phyloP scores from a whole-genome alignment of 345 rosid genomes.

The Murraya paniculata region DNA sequence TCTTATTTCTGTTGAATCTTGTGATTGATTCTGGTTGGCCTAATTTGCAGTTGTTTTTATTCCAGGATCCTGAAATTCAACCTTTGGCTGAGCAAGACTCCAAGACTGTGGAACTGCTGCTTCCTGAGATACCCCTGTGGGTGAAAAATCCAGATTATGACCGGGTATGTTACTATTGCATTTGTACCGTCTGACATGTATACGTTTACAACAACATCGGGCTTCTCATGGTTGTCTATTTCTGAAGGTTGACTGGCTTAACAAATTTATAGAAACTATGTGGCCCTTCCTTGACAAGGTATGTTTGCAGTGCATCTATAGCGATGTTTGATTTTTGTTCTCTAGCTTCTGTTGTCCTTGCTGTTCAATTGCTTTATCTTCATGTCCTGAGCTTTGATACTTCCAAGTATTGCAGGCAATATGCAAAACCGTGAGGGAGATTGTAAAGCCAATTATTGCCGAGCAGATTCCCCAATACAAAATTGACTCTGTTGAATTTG shows the following conservation, averaged over 20 bases:
- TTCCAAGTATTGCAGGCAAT: slow-evolving; percentile 55
- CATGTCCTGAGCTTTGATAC: slow-evolving; percentile 15
- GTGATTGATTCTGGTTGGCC: neutral
- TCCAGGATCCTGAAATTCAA: slow-evolving; percentile 72
- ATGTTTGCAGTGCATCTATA: slow-evolving; percentile 5
- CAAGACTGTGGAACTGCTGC: slow-evolving; percentile 54
- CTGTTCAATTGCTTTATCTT: neutral
- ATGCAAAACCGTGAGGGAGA: slow-evolving; percentile 61
- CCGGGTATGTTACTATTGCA: slow-evolving; percentile 56
- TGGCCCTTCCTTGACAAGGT: slow-evolving; percentile 96
- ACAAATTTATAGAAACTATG: slow-evolving; percentile 68
- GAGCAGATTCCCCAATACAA: slow-evolving; percentile 89
- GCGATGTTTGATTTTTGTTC: neutral
- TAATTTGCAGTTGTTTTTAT: slow-evolving; percentile 6
- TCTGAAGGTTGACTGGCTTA: slow-evolving; percentile 90
- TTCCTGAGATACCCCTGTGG: slow-evolving; percentile 90
- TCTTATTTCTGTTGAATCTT: neutral
- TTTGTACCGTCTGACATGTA: neutral
- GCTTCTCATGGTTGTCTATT: slow-evolving; percentile 17
- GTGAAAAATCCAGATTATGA: slow-evolving; percentile 95
- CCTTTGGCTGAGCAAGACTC: slow-evolving; percentile 78
- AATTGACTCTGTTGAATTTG: slow-evolving; percentile 88
- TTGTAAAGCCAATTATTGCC: slow-evolving; percentile 81
- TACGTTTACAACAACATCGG: neutral
- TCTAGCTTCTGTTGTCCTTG: slow-evolving; percentile 12